Percentiles rank a stretch among this genome's conserved stretches.
Conservation (phyloP, 441 rosid genomes). For the Syzygium syzygioides region DNA sequence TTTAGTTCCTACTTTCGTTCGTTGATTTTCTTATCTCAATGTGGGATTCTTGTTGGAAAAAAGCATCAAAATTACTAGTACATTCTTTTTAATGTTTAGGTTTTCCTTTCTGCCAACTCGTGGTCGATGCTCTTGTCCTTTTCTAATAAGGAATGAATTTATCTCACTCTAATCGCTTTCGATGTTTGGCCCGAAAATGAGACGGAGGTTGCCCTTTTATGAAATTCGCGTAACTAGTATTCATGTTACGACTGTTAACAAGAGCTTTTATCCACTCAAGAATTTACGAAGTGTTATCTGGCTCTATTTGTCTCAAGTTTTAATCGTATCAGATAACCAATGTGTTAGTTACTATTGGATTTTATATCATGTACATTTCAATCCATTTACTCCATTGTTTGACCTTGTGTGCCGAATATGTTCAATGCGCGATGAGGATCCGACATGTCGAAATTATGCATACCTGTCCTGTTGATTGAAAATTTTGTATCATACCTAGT, state of each 20-base stretch:
- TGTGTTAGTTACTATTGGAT: neutral
- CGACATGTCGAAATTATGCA: neutral
- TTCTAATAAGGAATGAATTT: neutral
- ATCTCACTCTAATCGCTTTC: neutral
- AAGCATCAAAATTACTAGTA: neutral
- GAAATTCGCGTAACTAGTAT: neutral
- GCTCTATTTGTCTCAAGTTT: neutral
- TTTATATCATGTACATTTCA: neutral
- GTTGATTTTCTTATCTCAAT: neutral
- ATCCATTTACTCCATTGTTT: neutral
- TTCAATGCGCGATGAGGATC: neutral
- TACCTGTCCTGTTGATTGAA: neutral
- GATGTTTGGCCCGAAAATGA: neutral
- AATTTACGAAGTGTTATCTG: neutral
- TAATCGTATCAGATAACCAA: neutral
- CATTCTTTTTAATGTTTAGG: neutral
- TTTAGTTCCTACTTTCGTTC: conserved; percentile 15
- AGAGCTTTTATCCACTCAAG: neutral
- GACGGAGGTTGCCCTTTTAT: neutral
- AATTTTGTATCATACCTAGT: neutral
- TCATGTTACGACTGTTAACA: neutral
- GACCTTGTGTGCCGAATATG: neutral
- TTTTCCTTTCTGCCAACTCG: neutral
- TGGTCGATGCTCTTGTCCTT: neutral
- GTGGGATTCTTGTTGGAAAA: neutral